A percentile compares a stretch with the other conserved stretches of the same genome.
These are phyloP conservation scores for Teunomyces tritomae DNA, from an alignment of 805 yeast genomes.

Conservation along the genomic window DNA sequence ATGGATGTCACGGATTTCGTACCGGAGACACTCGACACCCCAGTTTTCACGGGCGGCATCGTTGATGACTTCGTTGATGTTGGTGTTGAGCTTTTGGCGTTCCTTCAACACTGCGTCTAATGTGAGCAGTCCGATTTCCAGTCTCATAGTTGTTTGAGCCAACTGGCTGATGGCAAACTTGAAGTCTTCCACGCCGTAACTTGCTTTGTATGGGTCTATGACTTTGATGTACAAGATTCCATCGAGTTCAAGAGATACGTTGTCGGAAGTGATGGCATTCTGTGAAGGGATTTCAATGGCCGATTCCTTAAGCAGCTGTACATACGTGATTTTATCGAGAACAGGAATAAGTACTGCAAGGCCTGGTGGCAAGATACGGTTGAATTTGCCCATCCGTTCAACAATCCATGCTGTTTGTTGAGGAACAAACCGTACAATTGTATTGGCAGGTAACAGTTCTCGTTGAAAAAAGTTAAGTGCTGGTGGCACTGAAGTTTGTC, in stretches of 20 bases:
- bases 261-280: slow-evolving; percentile 82
- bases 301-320: slow-evolving; percentile 75
- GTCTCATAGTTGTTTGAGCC: slow-evolving; percentile 89
- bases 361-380: slow-evolving; percentile 67
- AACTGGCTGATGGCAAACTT: slow-evolving; percentile 81
- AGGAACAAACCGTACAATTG: slow-evolving; percentile 75
- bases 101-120: slow-evolving; percentile 77
- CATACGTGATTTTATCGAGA: slow-evolving; percentile 74
- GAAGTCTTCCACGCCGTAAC: slow-evolving; percentile 85
- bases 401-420: slow-evolving; percentile 91
- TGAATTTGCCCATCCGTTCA: slow-evolving; percentile 86
- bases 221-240: slow-evolving; percentile 80
- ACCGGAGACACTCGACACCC: slow-evolving; percentile 82
- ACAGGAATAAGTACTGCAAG: slow-evolving; percentile 70
- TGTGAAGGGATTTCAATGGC: slow-evolving; percentile 86
- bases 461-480: slow-evolving; percentile 56
- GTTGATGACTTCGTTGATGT: slow-evolving; percentile 75
- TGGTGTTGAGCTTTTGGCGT: slow-evolving; percentile 66
- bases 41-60: slow-evolving; percentile 77
- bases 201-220: slow-evolving; percentile 78
- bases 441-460: slow-evolving; percentile 68
- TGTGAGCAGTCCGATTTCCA: slow-evolving; percentile 81
- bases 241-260: slow-evolving; percentile 80
- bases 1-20: slow-evolving; percentile 84
- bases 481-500: slow-evolving; percentile 1